phyloP scores from a whole-genome alignment of 2,329 filamentous ascomycete genomes.

The Pseudogymnoascus sp. region DNA sequence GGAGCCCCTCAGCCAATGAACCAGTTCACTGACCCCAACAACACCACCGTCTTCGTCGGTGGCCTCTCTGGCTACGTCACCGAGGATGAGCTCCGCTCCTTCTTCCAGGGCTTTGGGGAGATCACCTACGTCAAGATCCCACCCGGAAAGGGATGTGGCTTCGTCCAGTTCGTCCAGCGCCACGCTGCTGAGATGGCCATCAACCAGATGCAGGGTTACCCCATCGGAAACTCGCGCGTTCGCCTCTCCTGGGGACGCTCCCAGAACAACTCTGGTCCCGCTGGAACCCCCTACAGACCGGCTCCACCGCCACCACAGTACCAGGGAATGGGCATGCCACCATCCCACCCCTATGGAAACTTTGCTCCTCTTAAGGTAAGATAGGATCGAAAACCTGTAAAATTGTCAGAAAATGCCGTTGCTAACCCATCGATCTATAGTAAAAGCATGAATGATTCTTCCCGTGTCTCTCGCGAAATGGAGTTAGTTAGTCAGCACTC shows the following conservation, averaged over 20 bases:
- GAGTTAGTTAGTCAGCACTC: slow-evolving; percentile 27
- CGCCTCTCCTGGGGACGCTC: slow-evolving; percentile 95
- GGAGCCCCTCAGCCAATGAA: slow-evolving; percentile 81
- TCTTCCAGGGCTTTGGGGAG: slow-evolving; percentile 99
- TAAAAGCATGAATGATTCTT: slow-evolving; percentile 26
- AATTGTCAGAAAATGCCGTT: background rate
- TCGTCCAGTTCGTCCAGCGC: slow-evolving; percentile 97
- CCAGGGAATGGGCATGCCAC: slow-evolving; percentile 47
- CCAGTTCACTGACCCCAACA: slow-evolving; percentile 99
- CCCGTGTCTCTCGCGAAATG: slow-evolving; percentile 25
- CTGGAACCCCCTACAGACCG: slow-evolving; percentile 92
- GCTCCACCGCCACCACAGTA: slow-evolving; percentile 74
- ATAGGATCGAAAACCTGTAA: background rate
- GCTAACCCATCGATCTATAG: slow-evolving; percentile 17
- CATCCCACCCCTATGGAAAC: slow-evolving; percentile 26
- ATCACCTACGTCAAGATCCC: slow-evolving; percentile 99
- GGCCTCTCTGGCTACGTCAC: slow-evolving; percentile 96
- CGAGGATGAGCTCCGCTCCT: slow-evolving; percentile 97
- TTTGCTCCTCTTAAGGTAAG: slow-evolving; percentile 28
- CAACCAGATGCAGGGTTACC: slow-evolving; percentile 99
- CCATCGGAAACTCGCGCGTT: slow-evolving; percentile 96
- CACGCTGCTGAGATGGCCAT: slow-evolving; percentile 99
- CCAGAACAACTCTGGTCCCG: slow-evolving; percentile 96
- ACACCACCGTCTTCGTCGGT: slow-evolving; percentile 97
- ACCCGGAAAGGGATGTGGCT: slow-evolving; percentile 96